A percentile compares a stretch with the other conserved stretches of the same genome.
These are phyloP conservation scores for Podaxis sp. DNA, from an alignment of 768 basidiomycete species.

Conservation along the genomic window DNA sequence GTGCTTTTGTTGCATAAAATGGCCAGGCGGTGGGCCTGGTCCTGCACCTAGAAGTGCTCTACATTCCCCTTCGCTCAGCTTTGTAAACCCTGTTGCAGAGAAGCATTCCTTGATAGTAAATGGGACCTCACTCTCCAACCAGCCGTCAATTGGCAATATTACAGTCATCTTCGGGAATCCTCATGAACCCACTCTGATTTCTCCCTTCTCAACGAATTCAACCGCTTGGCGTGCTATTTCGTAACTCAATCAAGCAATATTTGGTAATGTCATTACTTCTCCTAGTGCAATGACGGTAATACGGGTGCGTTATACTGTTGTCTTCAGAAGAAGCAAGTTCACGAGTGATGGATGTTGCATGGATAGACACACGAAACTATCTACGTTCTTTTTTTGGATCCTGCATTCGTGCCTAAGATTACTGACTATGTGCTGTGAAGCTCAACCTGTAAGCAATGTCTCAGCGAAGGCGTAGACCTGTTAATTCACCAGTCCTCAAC, in stretches of 20 bases:
- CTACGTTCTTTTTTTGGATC: background rate
- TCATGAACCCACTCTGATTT: conserved; percentile 21
- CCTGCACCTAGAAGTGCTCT: background rate
- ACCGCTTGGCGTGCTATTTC: conserved; percentile 21
- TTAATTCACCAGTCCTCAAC: background rate
- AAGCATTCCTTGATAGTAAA: conserved; percentile 22
- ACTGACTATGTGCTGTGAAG: conserved; percentile 3
- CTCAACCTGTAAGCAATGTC: conserved; percentile 19
- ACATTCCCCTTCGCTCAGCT: background rate
- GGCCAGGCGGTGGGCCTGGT: background rate
- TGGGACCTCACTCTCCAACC: conserved; percentile 15
- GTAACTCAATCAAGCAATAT: conserved; percentile 20
- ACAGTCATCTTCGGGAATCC: conserved; percentile 14
- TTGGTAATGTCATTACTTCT: conserved; percentile 22
- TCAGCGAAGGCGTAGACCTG: background rate
- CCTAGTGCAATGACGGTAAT: conserved; percentile 28
- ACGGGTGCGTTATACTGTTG: conserved; percentile 16
- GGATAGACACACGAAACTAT: conserved; percentile 23
- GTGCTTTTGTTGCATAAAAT: background rate
- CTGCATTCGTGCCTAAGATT: background rate
- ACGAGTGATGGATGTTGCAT: background rate
- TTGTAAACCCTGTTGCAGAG: conserved; percentile 21
- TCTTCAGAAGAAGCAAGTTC: background rate
- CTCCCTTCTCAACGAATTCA: conserved; percentile 18
- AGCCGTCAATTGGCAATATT: conserved; percentile 22